Evolutionary conservation across 129 eudicot genomes (phyloP), one percentile per base, ranked within the genome.

Genomic region (Helianthus tuberosus): DNA sequence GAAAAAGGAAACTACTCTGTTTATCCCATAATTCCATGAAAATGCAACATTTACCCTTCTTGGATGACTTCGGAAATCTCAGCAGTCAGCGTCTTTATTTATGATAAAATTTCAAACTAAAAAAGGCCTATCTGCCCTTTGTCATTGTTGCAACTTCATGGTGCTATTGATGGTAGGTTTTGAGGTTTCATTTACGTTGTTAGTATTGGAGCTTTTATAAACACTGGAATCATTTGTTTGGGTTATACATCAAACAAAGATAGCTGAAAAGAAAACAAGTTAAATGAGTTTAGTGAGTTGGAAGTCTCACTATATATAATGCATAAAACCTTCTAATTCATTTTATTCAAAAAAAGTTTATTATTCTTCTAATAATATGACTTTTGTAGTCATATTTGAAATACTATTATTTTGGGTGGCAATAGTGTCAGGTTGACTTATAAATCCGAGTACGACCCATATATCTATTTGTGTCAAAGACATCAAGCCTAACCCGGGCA

Each of bases 31-130:
- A 48, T 2, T 11, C 53, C n/a, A 36, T 64, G 25, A 64, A 39
- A 36, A 64, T 15, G 49, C 50, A 64, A 36, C 68, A 38, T 38
- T 36, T 13, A 29, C 17, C 17, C 3, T 12, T 13, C 66, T 60
- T 60, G 38, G 59, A 35, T 7, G 25, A 15, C 59, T 27, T 23
- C 41, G 11, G 27, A 62, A 38, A 49, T 38, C 65, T 36, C 43
- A 74, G 43, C 63, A 49, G 65, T 36, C 43, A 74, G 43, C 64
- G 36, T 74, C n/a, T 75, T 53, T 35, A 36, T 64, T 23, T 38
- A 51, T 65, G 66, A 41, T 13, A 23, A 16, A 11, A 13, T 50
- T 75, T 38, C 39, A 52, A 48, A 35, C 17, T 39, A 5, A 27
- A 55, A 55, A 36, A 20, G 50, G 14, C 11, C 32, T 46, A 48